Conservation (phyloP, 2,329 filamentous ascomycete species). For the Pyrenochaeta sp. region DNA sequence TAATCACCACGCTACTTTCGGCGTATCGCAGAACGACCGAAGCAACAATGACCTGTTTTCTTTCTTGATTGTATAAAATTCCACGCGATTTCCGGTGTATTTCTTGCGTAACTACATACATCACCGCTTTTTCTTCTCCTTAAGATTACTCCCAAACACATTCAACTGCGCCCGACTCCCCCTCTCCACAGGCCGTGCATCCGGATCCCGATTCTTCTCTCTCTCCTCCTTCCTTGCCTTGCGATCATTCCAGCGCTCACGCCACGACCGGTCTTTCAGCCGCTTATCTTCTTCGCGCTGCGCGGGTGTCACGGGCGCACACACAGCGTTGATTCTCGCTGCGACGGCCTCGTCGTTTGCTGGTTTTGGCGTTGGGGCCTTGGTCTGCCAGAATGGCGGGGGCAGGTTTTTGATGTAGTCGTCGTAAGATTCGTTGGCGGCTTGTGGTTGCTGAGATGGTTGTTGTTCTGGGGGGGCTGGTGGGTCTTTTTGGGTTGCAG, state of each 20-base stretch:
- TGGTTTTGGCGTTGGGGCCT: constrained; percentile 15
- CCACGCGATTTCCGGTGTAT: constrained; percentile 17
- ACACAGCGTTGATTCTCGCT: constrained; percentile 22
- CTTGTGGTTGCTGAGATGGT: constrained; percentile 16
- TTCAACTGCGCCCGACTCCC: constrained; percentile 21
- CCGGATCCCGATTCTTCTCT: constrained; percentile 15
- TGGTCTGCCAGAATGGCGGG: constrained; percentile 23
- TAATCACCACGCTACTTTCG: no score
- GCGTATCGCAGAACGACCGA: no score
- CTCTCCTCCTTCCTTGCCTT: constrained; percentile 20
- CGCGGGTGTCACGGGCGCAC: constrained; percentile 20
- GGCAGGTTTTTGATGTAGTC: constrained; percentile 25
- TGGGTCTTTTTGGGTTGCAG: constrained; percentile 20
- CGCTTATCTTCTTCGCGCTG: constrained; percentile 24
- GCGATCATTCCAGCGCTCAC: constrained; percentile 22
- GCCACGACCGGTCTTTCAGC: constrained; percentile 19
- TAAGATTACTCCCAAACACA: constrained; percentile 20
- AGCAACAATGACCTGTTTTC: no score
- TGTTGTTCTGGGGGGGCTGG: constrained; percentile 15
- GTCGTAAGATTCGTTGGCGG: constrained; percentile 23
- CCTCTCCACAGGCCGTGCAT: constrained; percentile 22
- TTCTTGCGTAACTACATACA: constrained; percentile 16
- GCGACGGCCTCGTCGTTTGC: constrained; percentile 17
- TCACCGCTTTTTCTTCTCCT: constrained; percentile 22
- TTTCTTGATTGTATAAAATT: constrained; percentile 12